These are phyloP conservation scores for Mycena latifolia DNA, from an alignment of 768 basidiomycete genomes.

Conservation along the genomic window DNA sequence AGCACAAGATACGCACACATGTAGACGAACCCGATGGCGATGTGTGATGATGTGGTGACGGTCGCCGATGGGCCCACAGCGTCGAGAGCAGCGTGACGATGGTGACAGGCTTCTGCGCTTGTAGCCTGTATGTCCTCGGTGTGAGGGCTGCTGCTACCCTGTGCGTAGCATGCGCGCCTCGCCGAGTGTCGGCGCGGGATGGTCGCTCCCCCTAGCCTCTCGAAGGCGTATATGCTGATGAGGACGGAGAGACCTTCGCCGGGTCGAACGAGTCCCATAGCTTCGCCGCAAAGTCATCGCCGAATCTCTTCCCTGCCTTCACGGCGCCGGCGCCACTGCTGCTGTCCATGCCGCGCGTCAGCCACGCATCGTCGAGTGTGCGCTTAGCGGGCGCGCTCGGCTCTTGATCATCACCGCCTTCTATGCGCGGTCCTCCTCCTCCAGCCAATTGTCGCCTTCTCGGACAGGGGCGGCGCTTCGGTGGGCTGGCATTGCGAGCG, in stretches of 20 bases:
- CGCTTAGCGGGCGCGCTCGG: constrained; percentile 33
- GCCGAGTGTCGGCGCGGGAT: constrained; percentile 75
- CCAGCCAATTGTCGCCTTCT: constrained; percentile 48
- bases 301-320: constrained; percentile 61
- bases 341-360: constrained; percentile 41
- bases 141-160: constrained; percentile 51
- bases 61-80: too few species aligned
- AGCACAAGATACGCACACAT: too few species aligned
- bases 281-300: constrained; percentile 73
- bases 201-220: constrained; percentile 66
- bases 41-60: too few species aligned
- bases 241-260: too few species aligned
- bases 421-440: constrained; percentile 65
- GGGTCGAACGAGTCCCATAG: constrained; percentile 65
- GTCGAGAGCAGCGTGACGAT: constrained; percentile 43
- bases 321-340: constrained; percentile 38
- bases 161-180: constrained; percentile 82
- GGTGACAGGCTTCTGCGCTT: constrained; percentile 49
- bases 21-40: too few species aligned
- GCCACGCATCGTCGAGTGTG: constrained; percentile 55
- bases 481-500: constrained; percentile 47
- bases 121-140: constrained; percentile 43
- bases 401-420: constrained; percentile 50
- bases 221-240: too few species aligned
- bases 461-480: constrained; percentile 17